Evolutionary conservation across 371 early-diverging fungal genomes (phyloP).

Genomic region (Circinella minor): DNA sequence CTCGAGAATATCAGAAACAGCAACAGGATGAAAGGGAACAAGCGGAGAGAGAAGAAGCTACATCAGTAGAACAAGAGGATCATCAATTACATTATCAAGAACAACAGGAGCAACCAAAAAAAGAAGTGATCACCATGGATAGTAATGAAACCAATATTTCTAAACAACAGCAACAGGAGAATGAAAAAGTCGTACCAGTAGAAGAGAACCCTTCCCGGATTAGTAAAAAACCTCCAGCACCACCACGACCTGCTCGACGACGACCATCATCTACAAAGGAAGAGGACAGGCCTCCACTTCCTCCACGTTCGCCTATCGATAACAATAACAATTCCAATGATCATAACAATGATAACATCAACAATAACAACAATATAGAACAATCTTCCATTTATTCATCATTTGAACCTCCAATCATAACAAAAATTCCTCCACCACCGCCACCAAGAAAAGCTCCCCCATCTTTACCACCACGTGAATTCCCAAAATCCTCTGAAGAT

Average conservation of each 20-base stretch:
- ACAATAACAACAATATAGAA: neutral
- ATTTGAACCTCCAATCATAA: no score
- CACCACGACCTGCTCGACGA: slow-evolving; percentile 8
- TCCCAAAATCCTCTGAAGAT: neutral
- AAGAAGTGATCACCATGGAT: neutral
- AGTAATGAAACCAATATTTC: neutral
- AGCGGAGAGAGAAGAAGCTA: no score
- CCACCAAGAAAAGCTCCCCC: neutral
- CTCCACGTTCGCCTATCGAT: neutral
- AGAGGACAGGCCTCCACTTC: slow-evolving; percentile 7
- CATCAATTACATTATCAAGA: neutral
- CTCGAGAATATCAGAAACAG: slow-evolving; percentile 7
- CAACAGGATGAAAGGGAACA: neutral
- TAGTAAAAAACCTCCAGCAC: slow-evolving; percentile 9
- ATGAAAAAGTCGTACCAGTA: neutral
- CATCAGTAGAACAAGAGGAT: neutral
- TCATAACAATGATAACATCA: neutral
- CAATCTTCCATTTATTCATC: neutral
- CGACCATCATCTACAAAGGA: neutral
- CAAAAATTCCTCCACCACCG: neutral
- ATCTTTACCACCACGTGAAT: slow-evolving; percentile 3
- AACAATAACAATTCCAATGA: neutral
- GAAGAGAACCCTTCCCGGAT: slow-evolving; percentile 11
- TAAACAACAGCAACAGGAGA: neutral
- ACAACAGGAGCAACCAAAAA: neutral